A percentile compares a stretch with the other conserved stretches of the same genome.
These are phyloP conservation scores for Trichoderma simmonsii DNA, from an alignment of 2,329 filamentous ascomycete genomes.

Conservation along the genomic window DNA sequence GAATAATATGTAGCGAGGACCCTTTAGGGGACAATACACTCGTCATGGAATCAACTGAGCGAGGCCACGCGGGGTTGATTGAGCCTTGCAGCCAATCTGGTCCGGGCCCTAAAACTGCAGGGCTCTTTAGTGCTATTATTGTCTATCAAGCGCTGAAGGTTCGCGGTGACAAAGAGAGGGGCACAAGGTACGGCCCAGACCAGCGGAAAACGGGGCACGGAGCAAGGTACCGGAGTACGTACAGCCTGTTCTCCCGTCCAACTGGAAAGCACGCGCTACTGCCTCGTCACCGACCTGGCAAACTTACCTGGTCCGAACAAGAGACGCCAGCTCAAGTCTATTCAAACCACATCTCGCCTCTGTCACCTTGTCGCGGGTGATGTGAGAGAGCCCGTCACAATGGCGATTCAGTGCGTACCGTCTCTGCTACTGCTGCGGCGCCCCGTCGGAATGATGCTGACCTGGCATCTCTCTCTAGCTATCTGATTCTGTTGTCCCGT, in stretches of 20 bases:
- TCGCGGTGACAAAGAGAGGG: background rate
- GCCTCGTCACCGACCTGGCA: slow-evolving; percentile 28
- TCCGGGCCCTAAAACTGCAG: background rate
- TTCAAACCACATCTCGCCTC: slow-evolving; percentile 1
- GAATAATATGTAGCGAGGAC: background rate
- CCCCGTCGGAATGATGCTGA: background rate
- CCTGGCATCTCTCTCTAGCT: slow-evolving; percentile 53
- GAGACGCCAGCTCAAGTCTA: slow-evolving; percentile 9
- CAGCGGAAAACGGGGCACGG: background rate
- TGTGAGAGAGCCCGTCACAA: slow-evolving; percentile 29
- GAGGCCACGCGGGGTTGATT: slow-evolving; percentile 3
- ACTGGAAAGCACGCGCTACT: slow-evolving; percentile 5
- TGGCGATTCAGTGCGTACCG: slow-evolving; percentile 44
- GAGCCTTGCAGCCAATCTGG: background rate
- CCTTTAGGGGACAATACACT: background rate
- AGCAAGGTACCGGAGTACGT: background rate
- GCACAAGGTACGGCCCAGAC: background rate
- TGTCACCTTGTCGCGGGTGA: slow-evolving; percentile 20
- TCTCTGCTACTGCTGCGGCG: slow-evolving; percentile 28
- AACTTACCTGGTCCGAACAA: slow-evolving; percentile 18
- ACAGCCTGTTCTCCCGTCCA: background rate
- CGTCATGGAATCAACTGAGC: background rate
- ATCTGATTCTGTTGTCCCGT: slow-evolving; percentile 92
- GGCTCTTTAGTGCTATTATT: background rate
- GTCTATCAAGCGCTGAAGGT: background rate